These are phyloP conservation scores for Dioscorea cayenensis DNA, from an alignment of 116 monocot species.

Conservation along the genomic window DNA sequence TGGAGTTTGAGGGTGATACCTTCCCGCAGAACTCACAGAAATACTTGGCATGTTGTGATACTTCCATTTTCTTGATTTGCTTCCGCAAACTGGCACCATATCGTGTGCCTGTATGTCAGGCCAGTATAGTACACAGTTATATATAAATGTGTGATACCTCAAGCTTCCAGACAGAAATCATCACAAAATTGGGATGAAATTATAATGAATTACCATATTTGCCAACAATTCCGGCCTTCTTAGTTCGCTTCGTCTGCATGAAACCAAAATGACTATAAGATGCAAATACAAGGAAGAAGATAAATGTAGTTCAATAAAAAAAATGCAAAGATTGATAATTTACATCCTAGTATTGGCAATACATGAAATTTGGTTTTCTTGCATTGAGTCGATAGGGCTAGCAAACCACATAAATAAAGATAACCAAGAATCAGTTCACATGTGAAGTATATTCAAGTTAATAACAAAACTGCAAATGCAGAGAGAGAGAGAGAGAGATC, in stretches of 20 bases:
- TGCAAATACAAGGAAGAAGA: too few relatives aligned
- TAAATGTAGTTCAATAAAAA: too few relatives aligned
- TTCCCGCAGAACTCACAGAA: conserved; percentile 74
- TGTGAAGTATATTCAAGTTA: too few relatives aligned
- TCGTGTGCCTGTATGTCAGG: conserved; percentile 29
- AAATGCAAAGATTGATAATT: too few relatives aligned
- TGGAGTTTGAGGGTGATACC: conserved; percentile 18
- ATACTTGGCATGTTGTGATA: conserved; percentile 61
- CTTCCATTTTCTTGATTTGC: conserved; percentile 78
- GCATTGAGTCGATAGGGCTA: too few relatives aligned
- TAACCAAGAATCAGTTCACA: too few relatives aligned
- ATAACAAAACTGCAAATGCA: too few relatives aligned
- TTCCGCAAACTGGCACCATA: conserved; percentile 75
- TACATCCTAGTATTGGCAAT: too few relatives aligned
- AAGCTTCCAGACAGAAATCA: background rate
- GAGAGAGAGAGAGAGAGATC: too few relatives aligned
- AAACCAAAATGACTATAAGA: background rate
- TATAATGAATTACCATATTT: background rate
- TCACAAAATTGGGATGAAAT: background rate
- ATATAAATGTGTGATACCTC: background rate
- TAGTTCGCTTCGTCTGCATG: background rate
- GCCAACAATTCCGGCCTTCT: background rate
- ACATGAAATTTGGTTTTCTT: too few relatives aligned
- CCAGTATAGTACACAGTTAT: background rate
- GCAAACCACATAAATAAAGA: too few relatives aligned